phyloP scores from a whole-genome alignment of 768 basidiomycete species.

The Pleurotus djamor region DNA sequence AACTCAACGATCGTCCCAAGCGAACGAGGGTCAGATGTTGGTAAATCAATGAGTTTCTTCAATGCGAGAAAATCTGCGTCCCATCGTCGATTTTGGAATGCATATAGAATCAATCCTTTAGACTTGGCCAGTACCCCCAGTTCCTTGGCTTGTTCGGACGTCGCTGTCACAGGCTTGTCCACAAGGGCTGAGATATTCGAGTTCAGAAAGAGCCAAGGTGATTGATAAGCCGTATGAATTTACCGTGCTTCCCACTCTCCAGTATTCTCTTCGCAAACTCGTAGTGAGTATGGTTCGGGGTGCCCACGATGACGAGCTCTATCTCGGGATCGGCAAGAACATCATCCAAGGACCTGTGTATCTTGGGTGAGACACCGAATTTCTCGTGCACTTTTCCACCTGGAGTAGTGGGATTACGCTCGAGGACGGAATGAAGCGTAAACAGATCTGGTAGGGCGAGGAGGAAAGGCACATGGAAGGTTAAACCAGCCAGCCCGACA shows the following conservation, averaged over 20 bases:
- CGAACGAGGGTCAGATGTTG: conserved; percentile 46
- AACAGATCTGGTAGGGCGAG: conserved; percentile 70
- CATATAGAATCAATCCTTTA: conserved; percentile 64
- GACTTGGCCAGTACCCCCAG: conserved; percentile 57
- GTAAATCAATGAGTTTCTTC: conserved; percentile 52
- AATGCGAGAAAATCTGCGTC: conserved; percentile 77
- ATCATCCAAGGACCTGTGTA: conserved; percentile 58
- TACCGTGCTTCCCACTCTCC: conserved; percentile 73
- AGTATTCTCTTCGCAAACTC: conserved; percentile 61
- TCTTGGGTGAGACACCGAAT: conserved; percentile 56
- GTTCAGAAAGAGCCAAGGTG: not conserved
- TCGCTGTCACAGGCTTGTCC: conserved; percentile 76
- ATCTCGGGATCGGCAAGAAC: conserved; percentile 63
- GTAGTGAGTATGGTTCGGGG: conserved; percentile 77
- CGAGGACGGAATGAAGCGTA: conserved; percentile 68
- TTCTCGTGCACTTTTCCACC: conserved; percentile 66
- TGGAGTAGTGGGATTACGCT: conserved; percentile 60
- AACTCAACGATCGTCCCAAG: conserved; percentile 68
- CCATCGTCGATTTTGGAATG: conserved; percentile 76
- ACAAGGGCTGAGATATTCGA: conserved; percentile 53
- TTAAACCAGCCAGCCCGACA: conserved; percentile 72
- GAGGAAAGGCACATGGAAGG: conserved; percentile 82
- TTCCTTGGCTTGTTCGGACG: conserved; percentile 53
- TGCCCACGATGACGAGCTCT: conserved; percentile 67
- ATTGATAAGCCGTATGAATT: not conserved